Base-by-base conservation (phyloP, 2,329 filamentous ascomycete species). In the Cytospora paraplurivora region DNA sequence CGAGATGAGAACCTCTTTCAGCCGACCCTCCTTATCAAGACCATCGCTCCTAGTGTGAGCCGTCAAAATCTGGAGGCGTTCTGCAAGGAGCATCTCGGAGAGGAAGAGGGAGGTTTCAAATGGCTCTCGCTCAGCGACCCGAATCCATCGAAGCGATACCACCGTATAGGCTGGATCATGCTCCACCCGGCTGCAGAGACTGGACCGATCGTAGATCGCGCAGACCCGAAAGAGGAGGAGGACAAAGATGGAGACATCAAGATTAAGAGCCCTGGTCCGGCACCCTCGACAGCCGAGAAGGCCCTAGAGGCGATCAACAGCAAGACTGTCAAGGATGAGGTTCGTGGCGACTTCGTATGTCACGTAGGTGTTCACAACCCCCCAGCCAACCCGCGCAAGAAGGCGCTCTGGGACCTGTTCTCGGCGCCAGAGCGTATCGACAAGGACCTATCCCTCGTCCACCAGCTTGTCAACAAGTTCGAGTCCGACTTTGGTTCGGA, bases 131-230 rank as follows among this genome's bases (percentile, higher is more conserved):
- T 99, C 56, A 97, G 93, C 69, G 95, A 99, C 71, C 95, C 95
- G 0, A 99, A 99, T 72, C 95, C 95, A 1, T 90, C 92, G 71
- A 99, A 99, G 79, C 90, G 96, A 67, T 99, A 93, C 72, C 95
- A 99, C 74, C 89, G 95, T 27, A 98, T 99, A 76, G 95, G 95
- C 27, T 99, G 96, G 94, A 96, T 99, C 66, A 95, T 98, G 84
- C 83, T 99, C 11, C 90, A 98, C 71, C 90, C 92, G 17, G 87
- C 87, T 15, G 82, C 89, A 0, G 91, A 96, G 62, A 81, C 84
- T 27, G 78, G 83, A 7, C 80, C 84, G 54, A 82, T 87, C 13
- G 79, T 88, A 65, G 91, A 96, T 69, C 84, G 88, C 66, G 82
- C 85, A n/a, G 90, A 95, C 69, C 84, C 85, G 13, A 87, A 90